Base-by-base conservation (phyloP, 768 basidiomycete genomes). In the Russula earlei region DNA sequence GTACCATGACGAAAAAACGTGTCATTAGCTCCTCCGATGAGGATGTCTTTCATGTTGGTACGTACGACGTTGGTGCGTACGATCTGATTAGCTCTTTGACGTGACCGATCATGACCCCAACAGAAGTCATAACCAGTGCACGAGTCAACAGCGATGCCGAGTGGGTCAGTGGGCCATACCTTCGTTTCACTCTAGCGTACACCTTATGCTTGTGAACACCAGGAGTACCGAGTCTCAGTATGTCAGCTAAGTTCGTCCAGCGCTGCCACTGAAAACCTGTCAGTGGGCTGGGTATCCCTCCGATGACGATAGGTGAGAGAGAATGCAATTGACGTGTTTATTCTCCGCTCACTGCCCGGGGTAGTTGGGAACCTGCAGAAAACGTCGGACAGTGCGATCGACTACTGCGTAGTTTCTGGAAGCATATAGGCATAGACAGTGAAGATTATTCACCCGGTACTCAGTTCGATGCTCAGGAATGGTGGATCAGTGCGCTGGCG, bases 161-260 rank as follows among this genome's bases (percentile, higher is more conserved):
- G 67, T 85, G 81, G 83, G 84, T 80, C 61, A 58, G 78, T 66
- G 46, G 19, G 31, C 20, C 15, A 49, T 40, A 22, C n/a, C 17
- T 33, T 42, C 20, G 27, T 25, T 33, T 56, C 29, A 1, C 24
- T 41, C 9, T 11, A 12, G 12, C 14, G 4, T 45, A 41, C 9
- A 24, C 11, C 45, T 57, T n/a, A 57, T 41, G 0, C 22, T 36
- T n/a, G 40, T 24, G 25, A 19, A 29, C 44, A 40, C 33, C 43
- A 83, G 86, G 79, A 85, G 69, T 88, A 87, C 62, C 65, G 63
- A 50, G 85, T 87, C 38, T 87, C 87, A 74, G 86, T 85, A 57
- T 57, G 54, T 37, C 27, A 49, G 41, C 29, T 1, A 44, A 20
- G 34, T 22, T 14, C 20, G 12, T 34, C 20, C 29, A n/a, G 9